Percentiles rank a stretch among this genome's conserved stretches.
phyloP scores from a whole-genome alignment of 2,329 filamentous ascomycete species.

The Pyrenophora teres region DNA sequence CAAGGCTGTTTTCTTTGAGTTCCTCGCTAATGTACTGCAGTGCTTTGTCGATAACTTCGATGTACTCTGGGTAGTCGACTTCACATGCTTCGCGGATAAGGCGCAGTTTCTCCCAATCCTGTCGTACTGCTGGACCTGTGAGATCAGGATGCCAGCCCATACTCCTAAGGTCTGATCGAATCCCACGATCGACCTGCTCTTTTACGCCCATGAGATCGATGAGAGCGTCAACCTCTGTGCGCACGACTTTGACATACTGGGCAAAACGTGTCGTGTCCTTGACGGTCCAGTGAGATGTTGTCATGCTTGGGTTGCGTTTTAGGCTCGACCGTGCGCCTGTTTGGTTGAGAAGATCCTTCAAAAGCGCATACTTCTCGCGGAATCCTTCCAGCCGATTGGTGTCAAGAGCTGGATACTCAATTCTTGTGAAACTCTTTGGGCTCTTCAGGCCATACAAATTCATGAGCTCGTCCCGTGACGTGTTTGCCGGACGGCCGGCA shows the following conservation, averaged over 20 bases:
- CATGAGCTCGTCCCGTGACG: constrained; percentile 52
- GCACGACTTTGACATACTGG: constrained; percentile 49
- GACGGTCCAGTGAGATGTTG: constrained; percentile 49
- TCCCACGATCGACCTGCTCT: constrained; percentile 51
- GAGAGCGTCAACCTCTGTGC: constrained; percentile 52
- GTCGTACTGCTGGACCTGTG: constrained; percentile 35
- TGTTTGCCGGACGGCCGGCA: constrained; percentile 49
- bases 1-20: constrained; percentile 33
- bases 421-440: constrained; percentile 47
- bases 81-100: constrained; percentile 52
- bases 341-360: constrained; percentile 47
- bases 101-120: constrained; percentile 50
- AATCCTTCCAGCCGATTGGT: constrained; percentile 52
- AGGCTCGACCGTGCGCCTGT: constrained; percentile 40
- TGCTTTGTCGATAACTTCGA: constrained; percentile 49
- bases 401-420: constrained; percentile 51
- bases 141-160: constrained; percentile 57
- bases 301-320: constrained; percentile 44
- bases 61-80: constrained; percentile 52
- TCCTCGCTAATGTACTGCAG: constrained; percentile 51
- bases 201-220: constrained; percentile 51
- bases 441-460: constrained; percentile 52
- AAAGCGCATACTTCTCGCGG: constrained; percentile 51
- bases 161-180: constrained; percentile 52
- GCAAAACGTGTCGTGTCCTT: constrained; percentile 49